These are phyloP conservation scores for Leccinum proliferum DNA, from an alignment of 1,284 basidiomycete species.

Conservation along the genomic window DNA sequence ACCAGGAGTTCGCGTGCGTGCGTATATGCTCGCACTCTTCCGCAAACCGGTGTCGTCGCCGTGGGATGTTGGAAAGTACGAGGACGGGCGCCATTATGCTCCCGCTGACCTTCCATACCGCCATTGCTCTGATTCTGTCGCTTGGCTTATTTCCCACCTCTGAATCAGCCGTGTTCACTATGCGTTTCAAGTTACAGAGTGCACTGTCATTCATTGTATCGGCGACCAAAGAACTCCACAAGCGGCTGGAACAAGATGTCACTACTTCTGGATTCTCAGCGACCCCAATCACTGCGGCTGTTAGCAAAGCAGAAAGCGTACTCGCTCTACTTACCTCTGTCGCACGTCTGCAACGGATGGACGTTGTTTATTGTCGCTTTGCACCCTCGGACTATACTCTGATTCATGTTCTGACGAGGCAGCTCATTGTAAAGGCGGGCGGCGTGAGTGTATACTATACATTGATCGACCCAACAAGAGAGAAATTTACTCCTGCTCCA, in stretches of 20 bases:
- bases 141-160: conserved; percentile 63
- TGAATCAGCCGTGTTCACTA: conserved; percentile 59
- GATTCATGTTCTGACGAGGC: conserved; percentile 47
- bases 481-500: conserved; percentile 49
- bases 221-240: conserved; percentile 44
- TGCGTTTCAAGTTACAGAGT: conserved; percentile 36
- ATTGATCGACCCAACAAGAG: conserved; percentile 55
- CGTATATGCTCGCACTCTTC: too few relatives aligned
- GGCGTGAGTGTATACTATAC: conserved; percentile 64
- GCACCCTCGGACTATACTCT: conserved; percentile 52
- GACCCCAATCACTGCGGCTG: conserved; percentile 30
- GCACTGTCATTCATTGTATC: conserved; percentile 49
- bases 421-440: conserved; percentile 53
- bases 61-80: too few relatives aligned
- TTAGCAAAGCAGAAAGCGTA: conserved; percentile 48
- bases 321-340: conserved; percentile 51
- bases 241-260: conserved; percentile 41
- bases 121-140: conserved; percentile 48
- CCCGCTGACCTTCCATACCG: conserved; percentile 60
- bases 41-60: too few relatives aligned
- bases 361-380: conserved; percentile 62
- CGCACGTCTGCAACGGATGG: conserved; percentile 52
- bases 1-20: too few relatives aligned
- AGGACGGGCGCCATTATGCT: conserved; percentile 37
- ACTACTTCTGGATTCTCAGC: conserved; percentile 44